phyloP scores from a whole-genome alignment of 179 eudicot genomes.

The Silene coronaria region DNA sequence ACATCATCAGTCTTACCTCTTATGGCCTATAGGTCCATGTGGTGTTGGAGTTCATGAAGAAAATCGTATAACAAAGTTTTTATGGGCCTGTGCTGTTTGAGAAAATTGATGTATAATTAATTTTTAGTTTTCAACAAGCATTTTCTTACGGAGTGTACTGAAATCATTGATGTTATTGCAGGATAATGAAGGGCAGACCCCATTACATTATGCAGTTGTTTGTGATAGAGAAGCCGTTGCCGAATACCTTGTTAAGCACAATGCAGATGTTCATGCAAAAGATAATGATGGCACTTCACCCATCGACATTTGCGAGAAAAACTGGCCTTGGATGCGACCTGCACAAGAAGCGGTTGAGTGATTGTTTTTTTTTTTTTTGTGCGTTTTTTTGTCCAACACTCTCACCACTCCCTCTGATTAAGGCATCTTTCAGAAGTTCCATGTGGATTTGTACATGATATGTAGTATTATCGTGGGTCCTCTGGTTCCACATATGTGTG shows the following conservation, averaged over 20 bases:
- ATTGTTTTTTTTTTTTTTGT: constrained; percentile 5
- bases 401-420: constrained; percentile 6
- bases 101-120: not conserved
- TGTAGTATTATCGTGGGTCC: constrained; percentile 23
- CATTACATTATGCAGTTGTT: constrained; percentile 88
- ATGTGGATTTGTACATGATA: constrained; percentile 32
- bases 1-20: not conserved
- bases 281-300: constrained; percentile 42
- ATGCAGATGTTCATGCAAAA: constrained; percentile 47
- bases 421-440: constrained; percentile 9
- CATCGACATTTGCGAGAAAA: constrained; percentile 38
- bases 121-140: not conserved
- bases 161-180: not conserved
- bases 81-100: not conserved
- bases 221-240: constrained; percentile 79
- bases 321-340: constrained; percentile 67
- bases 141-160: not conserved
- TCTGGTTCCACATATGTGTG: constrained; percentile 13
- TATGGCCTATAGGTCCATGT: not conserved
- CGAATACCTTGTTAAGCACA: constrained; percentile 67
- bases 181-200: constrained; percentile 64
- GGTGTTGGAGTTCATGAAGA: not conserved
- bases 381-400: constrained; percentile 4
- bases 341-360: constrained; percentile 24
- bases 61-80: not conserved